Evolutionary conservation across 2,329 filamentous ascomycete genomes (phyloP), one percentile per base, ranked within the genome.

Genomic region (Trichoderma sp.): DNA sequence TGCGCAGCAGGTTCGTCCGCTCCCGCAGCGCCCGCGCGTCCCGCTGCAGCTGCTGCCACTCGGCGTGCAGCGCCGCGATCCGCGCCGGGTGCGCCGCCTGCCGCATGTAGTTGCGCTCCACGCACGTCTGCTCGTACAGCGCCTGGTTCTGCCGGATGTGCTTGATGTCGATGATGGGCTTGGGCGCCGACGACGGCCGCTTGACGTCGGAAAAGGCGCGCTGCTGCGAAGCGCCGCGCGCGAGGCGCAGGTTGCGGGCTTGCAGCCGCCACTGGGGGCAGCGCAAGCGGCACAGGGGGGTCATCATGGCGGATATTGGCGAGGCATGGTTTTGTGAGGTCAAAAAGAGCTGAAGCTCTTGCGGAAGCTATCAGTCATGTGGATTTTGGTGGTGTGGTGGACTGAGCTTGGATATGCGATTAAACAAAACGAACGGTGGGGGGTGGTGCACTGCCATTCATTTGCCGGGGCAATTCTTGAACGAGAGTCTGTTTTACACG

Each of bases 141-240:
- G 89, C 86, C 17, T 90, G 87, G 77, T 96, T 91, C 73, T 92
- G 85, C 65, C 93, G 93, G 75, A 99, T 97, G 79, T 95, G 90
- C 76, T 92, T 94, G 74, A 96, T 84, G 79, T 97, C 90, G 69
- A 96, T 84, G 54, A 85, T 85, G 28, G 91, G 87, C 75, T 92
- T 94, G 12, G 92, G 93, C 15, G 91, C 93, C 60, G 85, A 88
- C 1, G 90, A 82, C 5, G 90, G 90, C 45, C 88, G 83, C 65
- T 75, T 76, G 6, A 45, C 34, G 26, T 63, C 52, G 44, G 59
- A 63, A 24, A 63, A 63, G 60, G n/a, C 34, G 41, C 64, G 21
- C 21, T 24, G 21, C 21, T 24, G 21, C 2, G 21, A 3, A 24
- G 21, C 21, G 21, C 21, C 2, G 21, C 21, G 51, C 28, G 19